A percentile compares a stretch with the other conserved stretches of the same genome.
Evolutionary conservation across 2,329 filamentous ascomycete genomes (phyloP).

Genomic region (Pseudocercospora fijiensis): DNA sequence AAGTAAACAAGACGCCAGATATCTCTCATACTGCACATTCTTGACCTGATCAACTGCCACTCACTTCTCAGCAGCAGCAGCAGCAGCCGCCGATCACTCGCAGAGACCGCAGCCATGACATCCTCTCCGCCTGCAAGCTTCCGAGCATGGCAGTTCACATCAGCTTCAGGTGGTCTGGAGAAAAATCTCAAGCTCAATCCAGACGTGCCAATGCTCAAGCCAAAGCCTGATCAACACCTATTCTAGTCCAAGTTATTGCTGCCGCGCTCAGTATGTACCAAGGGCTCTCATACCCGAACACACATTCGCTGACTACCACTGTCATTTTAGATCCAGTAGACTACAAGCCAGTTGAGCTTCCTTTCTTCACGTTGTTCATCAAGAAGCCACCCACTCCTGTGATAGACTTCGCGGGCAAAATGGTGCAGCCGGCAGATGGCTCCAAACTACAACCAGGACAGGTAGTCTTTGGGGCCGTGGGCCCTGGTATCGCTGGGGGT

Average conservation of each 20-base stretch:
- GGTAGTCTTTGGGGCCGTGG: conserved; percentile 44
- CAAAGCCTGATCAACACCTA: conserved; percentile 50
- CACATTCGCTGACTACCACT: not conserved
- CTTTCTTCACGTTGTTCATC: conserved; percentile 42
- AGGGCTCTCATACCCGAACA: not conserved
- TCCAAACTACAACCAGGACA: conserved; percentile 39
- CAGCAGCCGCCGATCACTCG: not conserved
- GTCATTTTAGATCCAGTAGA: conserved; percentile 46
- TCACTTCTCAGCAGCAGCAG: not conserved
- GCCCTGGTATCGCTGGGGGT: conserved; percentile 37
- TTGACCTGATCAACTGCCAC: not conserved
- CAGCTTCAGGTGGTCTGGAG: conserved; percentile 50
- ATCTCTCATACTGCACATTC: not conserved
- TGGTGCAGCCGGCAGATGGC: conserved; percentile 45
- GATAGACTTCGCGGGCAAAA: conserved; percentile 54
- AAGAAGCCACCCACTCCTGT: conserved; percentile 49
- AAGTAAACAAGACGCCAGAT: not conserved
- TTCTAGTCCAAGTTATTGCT: conserved; percentile 56
- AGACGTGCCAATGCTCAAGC: conserved; percentile 42
- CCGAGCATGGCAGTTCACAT: conserved; percentile 59
- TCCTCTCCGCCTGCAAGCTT: conserved; percentile 44
- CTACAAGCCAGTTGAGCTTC: conserved; percentile 60
- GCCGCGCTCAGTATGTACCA: conserved; percentile 47
- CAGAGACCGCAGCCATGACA: not conserved
- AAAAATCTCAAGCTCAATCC: conserved; percentile 53